Evolutionary conservation across 1,139 yeast genomes (phyloP), one percentile per base, ranked within the genome.

Genomic region (Lodderomyces margitis): DNA sequence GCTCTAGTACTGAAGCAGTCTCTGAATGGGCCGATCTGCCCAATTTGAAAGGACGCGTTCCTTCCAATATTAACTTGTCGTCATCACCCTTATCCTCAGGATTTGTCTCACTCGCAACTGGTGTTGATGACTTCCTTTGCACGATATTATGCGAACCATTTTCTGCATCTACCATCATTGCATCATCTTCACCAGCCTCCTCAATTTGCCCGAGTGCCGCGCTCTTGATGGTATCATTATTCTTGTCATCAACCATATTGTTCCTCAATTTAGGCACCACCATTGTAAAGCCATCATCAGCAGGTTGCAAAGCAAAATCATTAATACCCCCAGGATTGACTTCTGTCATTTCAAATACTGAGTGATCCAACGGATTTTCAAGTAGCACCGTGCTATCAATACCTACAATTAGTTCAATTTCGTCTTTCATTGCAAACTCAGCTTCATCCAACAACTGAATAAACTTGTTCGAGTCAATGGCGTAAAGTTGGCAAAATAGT

Each of bases 261-360:
- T 28, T n/a, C 10, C 32, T 4, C 32, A 28, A 15, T 19, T 28
- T 46, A 4, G 74, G 73, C 19, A 65, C 46, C 20, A 69, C 48
- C 73, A 68, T 68, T 1, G 74, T 69, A 40, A 69, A 64, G 39
- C 68, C 75, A 8, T 64, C 55, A 3, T 58, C 36, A 4, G 25
- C n/a, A 11, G 37, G 55, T 46, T 67, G 66, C 1, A 70, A 72
- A 1, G 69, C 64, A 17, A 62, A 39, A 45, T 41, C 53, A 41
- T 35, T 49, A 43, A 40, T 47, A 5, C 23, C 19, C 8, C 42
- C 46, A 20, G 34, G 37, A 28, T 52, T 46, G 11, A 62, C 64
- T 45, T 59, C 53, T 17, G 70, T 65, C 41, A 65, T 50, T 7
- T 66, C 70, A 43, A 54, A 56, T 10, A 57, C 40, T 3, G 57